Conservation (phyloP, 805 yeast genomes). For the Suhomyces faveliae region DNA sequence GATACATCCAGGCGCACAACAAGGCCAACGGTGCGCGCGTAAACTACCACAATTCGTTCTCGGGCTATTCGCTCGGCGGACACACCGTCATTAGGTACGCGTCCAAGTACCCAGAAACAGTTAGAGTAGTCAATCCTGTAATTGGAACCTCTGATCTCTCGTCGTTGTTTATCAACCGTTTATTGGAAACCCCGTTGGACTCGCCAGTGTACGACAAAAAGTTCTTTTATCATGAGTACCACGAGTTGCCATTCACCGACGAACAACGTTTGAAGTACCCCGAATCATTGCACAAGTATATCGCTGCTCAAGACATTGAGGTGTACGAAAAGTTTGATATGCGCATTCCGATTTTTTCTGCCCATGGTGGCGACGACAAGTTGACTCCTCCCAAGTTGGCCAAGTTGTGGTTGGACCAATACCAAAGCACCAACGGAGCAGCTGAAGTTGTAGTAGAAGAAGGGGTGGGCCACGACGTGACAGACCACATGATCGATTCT, state of each 20-base stretch:
- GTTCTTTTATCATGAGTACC: conserved; percentile 31
- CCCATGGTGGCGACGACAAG: conserved; percentile 35
- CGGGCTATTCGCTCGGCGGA: conserved; percentile 59
- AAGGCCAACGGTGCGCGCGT: conserved; percentile 21
- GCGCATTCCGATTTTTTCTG: conserved; percentile 34
- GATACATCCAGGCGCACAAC: conserved; percentile 16
- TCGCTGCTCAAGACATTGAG: conserved; percentile 26
- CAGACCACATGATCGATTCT: conserved; percentile 32
- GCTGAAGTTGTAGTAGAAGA: conserved; percentile 29
- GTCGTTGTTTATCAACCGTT: conserved; percentile 43
- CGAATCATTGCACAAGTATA: conserved; percentile 30
- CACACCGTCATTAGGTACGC: conserved; percentile 52
- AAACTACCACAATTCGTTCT: conserved; percentile 35
- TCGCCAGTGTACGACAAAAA: conserved; percentile 25
- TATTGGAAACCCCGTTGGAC: conserved; percentile 19
- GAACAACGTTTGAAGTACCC: conserved; percentile 27
- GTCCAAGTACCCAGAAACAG: conserved; percentile 34
- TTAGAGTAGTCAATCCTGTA: conserved; percentile 46
- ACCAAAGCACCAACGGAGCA: conserved; percentile 22
- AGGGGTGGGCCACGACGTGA: conserved; percentile 33
- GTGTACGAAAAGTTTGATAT: conserved; percentile 37
- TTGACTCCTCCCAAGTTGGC: conserved; percentile 37
- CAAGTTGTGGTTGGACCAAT: conserved; percentile 31
- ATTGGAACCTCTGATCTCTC: conserved; percentile 51
- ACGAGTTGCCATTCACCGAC: conserved; percentile 30